Base-by-base conservation (phyloP, 306 rosid species). In the Biancaea sappan region DNA sequence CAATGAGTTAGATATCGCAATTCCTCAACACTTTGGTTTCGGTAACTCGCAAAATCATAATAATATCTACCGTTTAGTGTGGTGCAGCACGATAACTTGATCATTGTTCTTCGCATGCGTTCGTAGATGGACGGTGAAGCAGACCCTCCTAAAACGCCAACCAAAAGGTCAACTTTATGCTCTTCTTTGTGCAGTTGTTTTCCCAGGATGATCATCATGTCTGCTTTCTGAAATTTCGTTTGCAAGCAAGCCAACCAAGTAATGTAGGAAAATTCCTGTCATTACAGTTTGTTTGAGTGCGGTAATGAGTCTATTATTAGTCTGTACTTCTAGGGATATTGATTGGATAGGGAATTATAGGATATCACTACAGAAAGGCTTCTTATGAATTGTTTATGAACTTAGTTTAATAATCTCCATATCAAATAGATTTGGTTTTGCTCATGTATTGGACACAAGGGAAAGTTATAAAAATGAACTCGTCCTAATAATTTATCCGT, bases 61-160 rank as follows among this genome's bases (percentile, higher is more conserved):
- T 41, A 15, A 11, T 3, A 15, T 54, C 19, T 12, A 37, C 19
- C 12, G 25, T 53, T 53, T 19, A 6, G 8, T 12, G 51, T 22
- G 9, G 60, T n/a, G 18, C 77, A 7, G n/a, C 18, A 12, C 53
- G 1, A 8, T 1, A 25, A 28, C 26, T 59, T 18, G 40, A 50
- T 63, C 72, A 12, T 48, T 6, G 13, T 59, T 62, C 5, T 15
- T 48, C 3, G 69, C 44, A 34, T 10, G 48, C 56, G 11, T 29
- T 74, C 14, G 53, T 21, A 1, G 44, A 83, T 83, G 87, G 81
- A 83, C 57, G 31, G 24, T 9, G 47, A 66, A 59, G 70, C 62
- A 0, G 79, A 66, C 15, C 58, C 44, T 71, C 52, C 66, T 66
- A 48, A 40, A 71, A 66, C 40, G 59, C 64, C 67, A 40, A 14